Evolutionary conservation across 352 stramenopile species (phyloP), one percentile per base, ranked within the genome.

Genomic region (Phytophthora cajani): DNA sequence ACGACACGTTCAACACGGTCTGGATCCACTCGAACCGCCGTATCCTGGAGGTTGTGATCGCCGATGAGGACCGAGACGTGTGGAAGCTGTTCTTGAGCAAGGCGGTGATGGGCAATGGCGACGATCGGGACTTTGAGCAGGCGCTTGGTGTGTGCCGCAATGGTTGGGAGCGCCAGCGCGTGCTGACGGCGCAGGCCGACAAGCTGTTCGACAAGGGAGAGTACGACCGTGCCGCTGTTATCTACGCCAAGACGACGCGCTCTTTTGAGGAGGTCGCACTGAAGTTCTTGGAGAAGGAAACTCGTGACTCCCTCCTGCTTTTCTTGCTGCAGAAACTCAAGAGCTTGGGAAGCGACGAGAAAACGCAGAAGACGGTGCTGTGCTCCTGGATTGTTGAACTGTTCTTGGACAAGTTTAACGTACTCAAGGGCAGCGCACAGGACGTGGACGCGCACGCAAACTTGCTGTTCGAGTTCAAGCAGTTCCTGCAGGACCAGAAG

Each of bases 371-470:
- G 60, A 98, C 92, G 4, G 92, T 98, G 52, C 70, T 98, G 12
- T 97, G 89, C 56, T 97, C 93, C 27, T 98, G 94, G 94, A 92
- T 98, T 46, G 91, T 96, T 14, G 94, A 98, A 69, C 82, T 98
- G 10, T 98, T 97, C 51, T 65, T 98, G 32, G 87, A 97, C 73
- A 95, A 96, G 65, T 95, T 98, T 67, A 97, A 93, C 58, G 87
- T 90, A 49, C 67, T 96, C 3, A 93, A 92, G 61, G 87, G 85
- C 10, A 91, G 81, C 52, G 85, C 90, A 6, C 86, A 94, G 52
- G 90, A 97, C 52, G 88, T 97, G 2, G 90, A 97, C 23, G 79
- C 89, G 2, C 88, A 96, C 53, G 89, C 89, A 3, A 93, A 94
- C 54, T 69, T 94, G 58, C 70, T 97, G 30, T 93, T 95, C 42